Base-by-base conservation (phyloP, 2,329 filamentous ascomycete genomes). In the Fusarium bulbicola region DNA sequence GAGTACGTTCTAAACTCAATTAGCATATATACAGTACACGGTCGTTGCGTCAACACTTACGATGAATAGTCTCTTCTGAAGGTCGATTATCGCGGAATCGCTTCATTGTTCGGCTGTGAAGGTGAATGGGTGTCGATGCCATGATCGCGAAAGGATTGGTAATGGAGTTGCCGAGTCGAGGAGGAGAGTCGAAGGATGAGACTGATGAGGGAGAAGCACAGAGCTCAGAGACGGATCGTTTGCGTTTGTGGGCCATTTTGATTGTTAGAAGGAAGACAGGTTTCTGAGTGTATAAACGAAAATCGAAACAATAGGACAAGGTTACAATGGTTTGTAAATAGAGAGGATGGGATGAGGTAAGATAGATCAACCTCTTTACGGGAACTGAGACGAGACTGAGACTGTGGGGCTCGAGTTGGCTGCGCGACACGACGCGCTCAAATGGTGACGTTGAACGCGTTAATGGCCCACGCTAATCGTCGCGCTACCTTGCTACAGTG, bases 181-280 rank as follows among this genome's bases (percentile, higher is more conserved):
- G 81, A 70, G 28, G 84, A 79, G 53, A 80, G 63, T 83, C 82
- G 68, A 85, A 82, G 47, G 84, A 82, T 66, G 82, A 83, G 47
- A 85, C 83, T 15, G 87, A 80, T 12, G 82, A 81, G 57, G 84
- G 85, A 40, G 84, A 84, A 40, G 84, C 82, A 54, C 85, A 87
- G 66, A 90, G 82, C 78, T 90, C 88, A 28, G 88, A 88, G 62
- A 87, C 85, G 74, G 89, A 91, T 47, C 89, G 86, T 84, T 92
- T 92, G 81, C 90, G 89, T 79, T 92, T 92, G 77, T 90, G 82
- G 32, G 85, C 79, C 87, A 70, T 74, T 75, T 26, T 64, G n/a
- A n/a, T n/a, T 36, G 13, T 47, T 20, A 24, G n/a, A 0, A 12
- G 12, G 4, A 9, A 3, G 28, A 13, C 9, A 16, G 12, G 9